These are phyloP conservation scores for Solanum corneliomulleri DNA, from an alignment of 257 asterid species.

Conservation along the genomic window DNA sequence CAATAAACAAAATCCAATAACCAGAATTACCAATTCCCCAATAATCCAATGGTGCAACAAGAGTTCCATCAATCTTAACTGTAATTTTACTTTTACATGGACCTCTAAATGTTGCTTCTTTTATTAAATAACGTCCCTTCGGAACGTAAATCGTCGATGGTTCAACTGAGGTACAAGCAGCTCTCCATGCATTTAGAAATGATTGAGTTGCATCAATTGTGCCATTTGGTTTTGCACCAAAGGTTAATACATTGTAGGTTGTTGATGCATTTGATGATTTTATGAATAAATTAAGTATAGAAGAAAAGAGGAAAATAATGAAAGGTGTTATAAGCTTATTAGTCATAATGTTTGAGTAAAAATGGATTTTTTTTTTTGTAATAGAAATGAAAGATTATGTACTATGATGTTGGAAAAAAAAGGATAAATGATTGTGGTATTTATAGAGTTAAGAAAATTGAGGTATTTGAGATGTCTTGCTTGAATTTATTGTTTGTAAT, in stretches of 20 bases:
- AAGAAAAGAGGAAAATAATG: not conserved
- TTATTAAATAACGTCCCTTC: not conserved
- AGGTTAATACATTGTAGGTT: not conserved
- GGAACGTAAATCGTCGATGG: not conserved
- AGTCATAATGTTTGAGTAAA: not conserved
- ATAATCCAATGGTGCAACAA: constrained; percentile 7
- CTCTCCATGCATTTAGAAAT: not conserved
- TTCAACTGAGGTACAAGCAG: not conserved
- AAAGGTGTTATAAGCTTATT: not conserved
- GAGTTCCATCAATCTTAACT: not conserved
- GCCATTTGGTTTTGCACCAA: constrained; percentile 3
- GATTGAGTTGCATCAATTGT: not conserved
- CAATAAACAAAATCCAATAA: not conserved
- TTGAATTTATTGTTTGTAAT: not conserved
- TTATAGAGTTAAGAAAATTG: not conserved
- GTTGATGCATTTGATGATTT: not conserved
- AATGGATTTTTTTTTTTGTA: not conserved
- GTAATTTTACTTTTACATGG: constrained; percentile 1
- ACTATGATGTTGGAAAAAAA: not conserved
- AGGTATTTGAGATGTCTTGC: not conserved
- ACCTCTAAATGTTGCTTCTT: not conserved
- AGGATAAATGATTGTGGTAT: not conserved
- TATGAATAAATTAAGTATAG: not conserved
- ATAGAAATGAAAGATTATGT: not conserved
- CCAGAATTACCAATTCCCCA: not conserved